These are phyloP conservation scores for Cutaneotrichosporon sp. DNA, from an alignment of 1,284 basidiomycete species.

Conservation along the genomic window DNA sequence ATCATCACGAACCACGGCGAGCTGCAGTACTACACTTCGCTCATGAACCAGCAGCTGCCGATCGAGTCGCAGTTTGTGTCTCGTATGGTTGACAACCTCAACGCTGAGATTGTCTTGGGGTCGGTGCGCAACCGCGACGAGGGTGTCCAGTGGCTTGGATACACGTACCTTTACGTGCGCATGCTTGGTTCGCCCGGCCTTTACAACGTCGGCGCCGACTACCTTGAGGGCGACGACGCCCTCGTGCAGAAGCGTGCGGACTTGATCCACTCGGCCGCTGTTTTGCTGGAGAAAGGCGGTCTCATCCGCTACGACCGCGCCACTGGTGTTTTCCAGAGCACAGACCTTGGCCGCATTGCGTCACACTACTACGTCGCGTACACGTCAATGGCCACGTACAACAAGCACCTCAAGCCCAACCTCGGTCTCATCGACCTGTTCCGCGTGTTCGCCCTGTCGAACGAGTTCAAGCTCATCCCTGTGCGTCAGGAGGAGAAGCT, in stretches of 20 bases:
- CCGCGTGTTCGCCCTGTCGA: conserved; percentile 91
- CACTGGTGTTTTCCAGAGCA: conserved; percentile 81
- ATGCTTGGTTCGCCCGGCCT: conserved; percentile 87
- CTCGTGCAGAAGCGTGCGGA: conserved; percentile 91
- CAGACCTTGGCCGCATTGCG: conserved; percentile 89
- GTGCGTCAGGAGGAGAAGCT: conserved; percentile 79
- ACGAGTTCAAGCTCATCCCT: conserved; percentile 94
- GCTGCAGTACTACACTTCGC: conserved; percentile 90
- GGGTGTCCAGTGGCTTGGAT: conserved; percentile 95
- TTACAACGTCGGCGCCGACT: conserved; percentile 86
- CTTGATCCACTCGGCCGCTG: conserved; percentile 89
- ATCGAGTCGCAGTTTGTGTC: conserved; percentile 95
- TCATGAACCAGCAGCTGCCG: conserved; percentile 92
- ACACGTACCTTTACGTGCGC: conserved; percentile 93
- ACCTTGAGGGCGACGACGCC: conserved; percentile 69
- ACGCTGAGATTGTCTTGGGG: conserved; percentile 95
- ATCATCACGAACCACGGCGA: conserved; percentile 98
- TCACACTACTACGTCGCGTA: conserved; percentile 97
- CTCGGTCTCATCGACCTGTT: conserved; percentile 89
- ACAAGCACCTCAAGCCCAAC: conserved; percentile 83
- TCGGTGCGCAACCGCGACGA: conserved; percentile 94
- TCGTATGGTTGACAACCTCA: conserved; percentile 90
- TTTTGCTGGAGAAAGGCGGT: conserved; percentile 87
- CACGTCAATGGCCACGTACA: conserved; percentile 94
- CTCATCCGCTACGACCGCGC: conserved; percentile 90